Evolutionary conservation across 2,329 filamentous ascomycete species (phyloP).

Genomic region (Pseudogymnoascus sp.): DNA sequence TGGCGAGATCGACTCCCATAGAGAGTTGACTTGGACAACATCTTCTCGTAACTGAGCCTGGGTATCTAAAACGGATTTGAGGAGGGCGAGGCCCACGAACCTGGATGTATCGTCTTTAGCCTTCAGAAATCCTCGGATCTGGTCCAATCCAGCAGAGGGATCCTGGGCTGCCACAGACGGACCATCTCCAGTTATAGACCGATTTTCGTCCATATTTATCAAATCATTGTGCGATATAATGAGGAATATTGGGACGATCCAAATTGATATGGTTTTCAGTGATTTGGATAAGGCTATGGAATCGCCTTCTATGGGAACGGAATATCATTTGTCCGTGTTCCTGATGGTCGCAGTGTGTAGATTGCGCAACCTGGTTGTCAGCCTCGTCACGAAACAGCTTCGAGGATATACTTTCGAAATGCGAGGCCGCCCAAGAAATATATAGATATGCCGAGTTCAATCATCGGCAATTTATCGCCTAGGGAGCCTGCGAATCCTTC

Average conservation of each 20-base stretch:
- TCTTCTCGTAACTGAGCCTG: constrained; percentile 44
- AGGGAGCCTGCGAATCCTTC: constrained; percentile 20
- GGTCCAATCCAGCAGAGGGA: constrained; percentile 32
- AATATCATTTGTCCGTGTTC: background rate
- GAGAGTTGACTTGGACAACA: constrained; percentile 35
- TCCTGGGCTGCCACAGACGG: constrained; percentile 13
- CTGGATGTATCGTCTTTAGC: constrained; percentile 59
- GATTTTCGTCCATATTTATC: background rate
- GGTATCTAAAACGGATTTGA: constrained; percentile 59
- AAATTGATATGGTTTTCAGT: background rate
- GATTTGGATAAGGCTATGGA: background rate
- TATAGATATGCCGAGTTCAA: constrained; percentile 29
- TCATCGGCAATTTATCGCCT: constrained; percentile 20
- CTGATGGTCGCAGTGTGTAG: background rate
- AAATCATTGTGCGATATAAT: background rate
- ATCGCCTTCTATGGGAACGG: background rate
- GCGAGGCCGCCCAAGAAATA: background rate
- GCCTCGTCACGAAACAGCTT: background rate
- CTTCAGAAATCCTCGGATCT: constrained; percentile 48
- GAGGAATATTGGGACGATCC: background rate
- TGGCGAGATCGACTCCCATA: constrained; percentile 54
- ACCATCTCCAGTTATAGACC: background rate
- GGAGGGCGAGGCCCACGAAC: constrained; percentile 59
- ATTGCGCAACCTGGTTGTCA: constrained; percentile 9
- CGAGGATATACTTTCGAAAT: constrained; percentile 8